Conservation (phyloP, 202 grass and related monocot species). For the Setaria viridis region DNA sequence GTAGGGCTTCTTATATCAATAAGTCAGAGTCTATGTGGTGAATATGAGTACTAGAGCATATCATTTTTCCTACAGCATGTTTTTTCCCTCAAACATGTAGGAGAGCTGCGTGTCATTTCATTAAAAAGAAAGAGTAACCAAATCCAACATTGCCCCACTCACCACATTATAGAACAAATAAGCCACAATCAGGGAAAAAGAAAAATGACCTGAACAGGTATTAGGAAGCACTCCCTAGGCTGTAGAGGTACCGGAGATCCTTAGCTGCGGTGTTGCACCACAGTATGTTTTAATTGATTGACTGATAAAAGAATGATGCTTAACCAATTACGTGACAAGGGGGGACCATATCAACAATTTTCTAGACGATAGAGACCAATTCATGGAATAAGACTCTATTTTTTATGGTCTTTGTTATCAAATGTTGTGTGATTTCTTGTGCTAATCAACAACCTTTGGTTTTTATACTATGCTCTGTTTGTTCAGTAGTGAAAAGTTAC, state of each 20-base stretch:
- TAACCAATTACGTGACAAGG: background rate
- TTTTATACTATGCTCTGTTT: slow-evolving; percentile 41
- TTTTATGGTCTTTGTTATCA: slow-evolving; percentile 11
- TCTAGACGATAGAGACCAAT: background rate
- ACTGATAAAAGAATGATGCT: background rate
- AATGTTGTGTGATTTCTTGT: slow-evolving; percentile 27
- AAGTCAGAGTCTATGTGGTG: background rate
- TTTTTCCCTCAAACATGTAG: background rate
- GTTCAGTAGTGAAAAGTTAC: slow-evolving; percentile 71
- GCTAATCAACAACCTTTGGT: background rate
- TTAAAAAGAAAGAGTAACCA: background rate
- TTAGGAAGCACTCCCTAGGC: background rate
- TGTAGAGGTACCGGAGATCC: background rate
- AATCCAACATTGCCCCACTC: background rate
- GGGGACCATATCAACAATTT: background rate
- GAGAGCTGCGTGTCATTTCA: background rate
- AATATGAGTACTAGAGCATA: background rate
- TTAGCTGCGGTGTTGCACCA: background rate
- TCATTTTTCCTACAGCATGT: background rate
- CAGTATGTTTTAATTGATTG: background rate
- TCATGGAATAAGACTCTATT: background rate
- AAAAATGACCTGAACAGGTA: background rate
- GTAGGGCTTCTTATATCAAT: slow-evolving; percentile 13
- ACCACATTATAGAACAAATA: background rate
- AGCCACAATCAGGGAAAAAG: too few species aligned